Base-by-base conservation (phyloP, 1,139 yeast species). In the Groenewaldozyma auringiensis region DNA sequence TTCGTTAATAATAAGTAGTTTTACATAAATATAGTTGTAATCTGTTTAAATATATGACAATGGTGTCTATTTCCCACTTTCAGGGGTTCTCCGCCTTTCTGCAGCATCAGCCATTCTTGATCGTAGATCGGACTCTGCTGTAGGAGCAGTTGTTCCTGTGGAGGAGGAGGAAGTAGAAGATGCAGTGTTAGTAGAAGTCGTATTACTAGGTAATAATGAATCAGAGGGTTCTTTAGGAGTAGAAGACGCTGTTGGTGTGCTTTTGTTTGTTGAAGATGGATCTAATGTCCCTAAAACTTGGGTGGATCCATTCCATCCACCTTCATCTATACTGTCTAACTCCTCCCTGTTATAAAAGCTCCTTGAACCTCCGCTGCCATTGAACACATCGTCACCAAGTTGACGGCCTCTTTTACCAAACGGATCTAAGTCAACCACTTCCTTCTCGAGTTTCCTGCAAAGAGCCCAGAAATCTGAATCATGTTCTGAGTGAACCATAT, bases 381-480 rank as follows among this genome's bases (percentile, higher is more conserved):
- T 50, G 43, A 54, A 59, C 2, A 55, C 47, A 22, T 58, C 61
- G 11, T 45, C 52, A 2, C 53, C 51, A 8, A 53, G 40, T 36
- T 50, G 53, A 21, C 50, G 47, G 21, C 59, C 60, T 8, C 44
- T 18, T 21, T 45, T 41, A 11, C 60, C 59, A 44, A 56, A 56
- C 14, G 69, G 69, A 46, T 67, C 66, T 22, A 65, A 49, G 6
- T 50, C 55, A 13, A 63, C 56, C 16, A 62, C 67, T 46, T 68
- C 68, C 40, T 54, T 52, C 47, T 65, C 68, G 22, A 67, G 59
- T 40, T 48, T 53, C 38, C 57, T 53, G 46, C 65, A 63, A 17
- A 68, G 56, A n/a, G 53, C 59, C 70, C 70, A 66, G 49, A 68
- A 68, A 43, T 58, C 48, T 16, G 57, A 50, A 47, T 65, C 64